These are phyloP conservation scores for Dactylis glomerata DNA, from an alignment of 176 grass and related monocot species.

Conservation along the genomic window DNA sequence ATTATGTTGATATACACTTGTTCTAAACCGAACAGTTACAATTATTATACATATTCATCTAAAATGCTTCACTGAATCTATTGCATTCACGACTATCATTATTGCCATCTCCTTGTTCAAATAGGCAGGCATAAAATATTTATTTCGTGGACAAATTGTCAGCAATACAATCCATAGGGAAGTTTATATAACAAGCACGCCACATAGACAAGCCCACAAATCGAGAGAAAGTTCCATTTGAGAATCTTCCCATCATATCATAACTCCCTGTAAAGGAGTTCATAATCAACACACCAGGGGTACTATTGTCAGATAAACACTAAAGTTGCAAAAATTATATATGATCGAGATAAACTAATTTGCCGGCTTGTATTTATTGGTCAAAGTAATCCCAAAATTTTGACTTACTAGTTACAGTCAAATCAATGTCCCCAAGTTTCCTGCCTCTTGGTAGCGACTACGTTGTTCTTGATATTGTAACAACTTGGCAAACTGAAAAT, in stretches of 20 bases:
- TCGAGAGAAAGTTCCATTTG: neutral
- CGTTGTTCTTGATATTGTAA: constrained; percentile 53
- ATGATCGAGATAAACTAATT: neutral
- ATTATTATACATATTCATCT: constrained; percentile 22
- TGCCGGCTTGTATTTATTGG: neutral
- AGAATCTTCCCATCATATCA: constrained; percentile 29
- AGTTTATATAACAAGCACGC: neutral
- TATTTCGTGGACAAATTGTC: neutral
- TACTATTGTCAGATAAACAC: neutral
- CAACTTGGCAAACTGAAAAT: constrained; percentile 76
- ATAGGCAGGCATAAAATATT: neutral
- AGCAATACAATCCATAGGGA: neutral
- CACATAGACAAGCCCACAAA: neutral
- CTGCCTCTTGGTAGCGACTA: constrained; percentile 49
- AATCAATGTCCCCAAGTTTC: constrained; percentile 47
- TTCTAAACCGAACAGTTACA: constrained; percentile 2
- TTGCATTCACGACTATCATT: constrained; percentile 1
- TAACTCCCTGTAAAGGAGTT: neutral
- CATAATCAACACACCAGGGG: neutral
- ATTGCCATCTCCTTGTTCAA: neutral
- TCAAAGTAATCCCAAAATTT: neutral
- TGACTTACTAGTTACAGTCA: constrained; percentile 43
- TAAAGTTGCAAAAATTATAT: neutral
- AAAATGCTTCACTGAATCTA: constrained; percentile 13
- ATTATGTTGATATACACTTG: neutral